Base-by-base conservation (phyloP, 2,329 filamentous ascomycete genomes). In the Bipolaris victoriae region DNA sequence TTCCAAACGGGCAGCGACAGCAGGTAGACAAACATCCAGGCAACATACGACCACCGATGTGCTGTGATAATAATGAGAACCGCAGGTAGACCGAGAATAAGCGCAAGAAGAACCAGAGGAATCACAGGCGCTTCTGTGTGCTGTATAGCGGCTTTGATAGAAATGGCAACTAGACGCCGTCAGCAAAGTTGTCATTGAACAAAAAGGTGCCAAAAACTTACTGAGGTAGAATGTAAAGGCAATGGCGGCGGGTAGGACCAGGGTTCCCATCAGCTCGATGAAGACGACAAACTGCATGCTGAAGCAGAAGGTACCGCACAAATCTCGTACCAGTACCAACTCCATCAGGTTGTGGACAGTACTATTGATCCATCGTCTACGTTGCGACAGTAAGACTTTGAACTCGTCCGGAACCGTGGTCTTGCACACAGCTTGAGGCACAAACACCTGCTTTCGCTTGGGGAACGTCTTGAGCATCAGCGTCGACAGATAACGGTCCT, bases 261-360 rank as follows among this genome's bases (percentile, higher is more conserved):
- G 83, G 1, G 96, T 99, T 69, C 95, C 95, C 53, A 98, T 85
- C 53, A 99, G 83, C 79, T 99, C 95, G 72, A 99, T 90, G 75
- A 93, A 96, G 62, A 99, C 90, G 64, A 99, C 89, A 75, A 99
- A 99, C 79, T 99, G 95, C 95, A 99, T 99, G 78, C 92, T 97
- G 83, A 99, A 99, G 83, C 96, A 99, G 82, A 99, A 99, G 3
- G 95, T 99, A 65, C 95, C 95, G 74, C 95, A 99, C 15, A 99
- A 86, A 81, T 99, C 95, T 63, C 93, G 88, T 43, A 99, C 96
- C 33, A 99, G 86, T 50, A 98, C 88, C 58, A 99, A 86, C 78
- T 99, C 95, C 91, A 99, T 97, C 43, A 99, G 82, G 75, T 99
- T 99, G 83, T 99, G 95, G 48, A 99, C 90, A 4, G 95, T 99